Evolutionary conservation across 2,329 filamentous ascomycete species (phyloP).

Genomic region (Xylaria sp.): DNA sequence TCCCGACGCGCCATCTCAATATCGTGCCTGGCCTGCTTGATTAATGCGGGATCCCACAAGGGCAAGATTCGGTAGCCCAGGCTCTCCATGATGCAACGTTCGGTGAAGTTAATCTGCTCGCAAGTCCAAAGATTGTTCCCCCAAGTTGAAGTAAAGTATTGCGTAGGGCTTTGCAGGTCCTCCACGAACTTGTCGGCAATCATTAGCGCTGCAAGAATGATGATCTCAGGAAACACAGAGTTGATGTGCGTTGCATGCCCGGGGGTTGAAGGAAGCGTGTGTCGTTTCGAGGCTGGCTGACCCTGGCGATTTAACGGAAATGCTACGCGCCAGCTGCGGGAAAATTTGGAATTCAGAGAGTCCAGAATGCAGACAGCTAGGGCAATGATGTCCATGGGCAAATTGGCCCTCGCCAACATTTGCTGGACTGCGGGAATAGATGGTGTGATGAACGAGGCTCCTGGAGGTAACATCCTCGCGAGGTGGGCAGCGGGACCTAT

Average conservation of each 20-base stretch:
- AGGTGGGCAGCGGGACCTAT: slow-evolving; percentile 73
- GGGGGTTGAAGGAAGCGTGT: slow-evolving; percentile 58
- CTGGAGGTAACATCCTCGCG: slow-evolving; percentile 72
- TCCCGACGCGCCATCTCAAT: slow-evolving; percentile 68
- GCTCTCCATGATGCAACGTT: slow-evolving; percentile 71
- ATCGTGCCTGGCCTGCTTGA: slow-evolving; percentile 69
- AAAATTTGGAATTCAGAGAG: slow-evolving; percentile 70
- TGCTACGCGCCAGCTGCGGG: slow-evolving; percentile 68
- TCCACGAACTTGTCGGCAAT: slow-evolving; percentile 74
- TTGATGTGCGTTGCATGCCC: slow-evolving; percentile 63
- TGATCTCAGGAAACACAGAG: slow-evolving; percentile 69
- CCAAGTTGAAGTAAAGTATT: slow-evolving; percentile 65
- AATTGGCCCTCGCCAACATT: slow-evolving; percentile 66
- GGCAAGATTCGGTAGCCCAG: slow-evolving; percentile 71
- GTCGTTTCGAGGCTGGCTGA: slow-evolving; percentile 47
- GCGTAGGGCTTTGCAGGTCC: slow-evolving; percentile 65
- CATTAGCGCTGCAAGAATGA: slow-evolving; percentile 69
- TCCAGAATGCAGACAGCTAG: slow-evolving; percentile 74
- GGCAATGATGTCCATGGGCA: slow-evolving; percentile 70
- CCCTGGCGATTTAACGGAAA: slow-evolving; percentile 59
- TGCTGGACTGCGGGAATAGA: slow-evolving; percentile 69
- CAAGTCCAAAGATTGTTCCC: slow-evolving; percentile 66
- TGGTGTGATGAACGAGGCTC: slow-evolving; percentile 67
- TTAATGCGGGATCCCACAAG: slow-evolving; percentile 65
- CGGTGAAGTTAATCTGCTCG: slow-evolving; percentile 71